A percentile compares a stretch with the other conserved stretches of the same genome.
Conservation (phyloP, 2,329 filamentous ascomycete genomes). For the Hansfordia pulvinata region DNA sequence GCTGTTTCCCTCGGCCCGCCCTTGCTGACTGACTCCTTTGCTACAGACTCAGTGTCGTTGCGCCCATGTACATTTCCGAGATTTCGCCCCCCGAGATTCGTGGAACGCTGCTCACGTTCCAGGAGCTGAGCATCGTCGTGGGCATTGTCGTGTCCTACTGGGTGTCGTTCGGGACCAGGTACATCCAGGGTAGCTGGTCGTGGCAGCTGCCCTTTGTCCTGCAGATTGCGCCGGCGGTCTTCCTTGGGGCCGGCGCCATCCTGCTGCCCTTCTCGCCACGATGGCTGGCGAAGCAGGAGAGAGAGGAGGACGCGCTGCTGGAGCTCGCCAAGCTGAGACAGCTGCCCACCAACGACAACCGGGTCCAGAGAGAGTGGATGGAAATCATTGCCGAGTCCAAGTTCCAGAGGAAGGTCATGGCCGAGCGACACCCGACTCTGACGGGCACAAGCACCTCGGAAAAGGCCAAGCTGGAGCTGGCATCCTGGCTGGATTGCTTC, state of each 20-base stretch:
- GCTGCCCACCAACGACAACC: slow-evolving; percentile 29
- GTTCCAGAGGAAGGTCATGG: slow-evolving; percentile 30
- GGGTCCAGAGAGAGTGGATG: slow-evolving; percentile 34
- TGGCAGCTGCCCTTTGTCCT: slow-evolving; percentile 16
- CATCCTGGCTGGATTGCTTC: slow-evolving; percentile 35
- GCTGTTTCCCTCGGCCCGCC: no score
- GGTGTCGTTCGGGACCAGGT: slow-evolving; percentile 16
- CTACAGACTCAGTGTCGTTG: slow-evolving; percentile 4
- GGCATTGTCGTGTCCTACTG: slow-evolving; percentile 15
- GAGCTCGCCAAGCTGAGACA: slow-evolving; percentile 33
- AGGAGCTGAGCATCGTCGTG: slow-evolving; percentile 13
- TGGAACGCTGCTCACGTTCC: slow-evolving; percentile 7
- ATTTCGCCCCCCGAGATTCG: slow-evolving; percentile 9
- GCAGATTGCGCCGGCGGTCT: slow-evolving; percentile 12
- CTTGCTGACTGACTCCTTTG: no score
- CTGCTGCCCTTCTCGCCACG: slow-evolving; percentile 40
- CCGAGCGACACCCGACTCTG: slow-evolving; percentile 18
- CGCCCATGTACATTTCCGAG: slow-evolving; percentile 11
- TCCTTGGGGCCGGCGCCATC: slow-evolving; percentile 15
- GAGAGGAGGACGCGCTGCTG: slow-evolving; percentile 31
- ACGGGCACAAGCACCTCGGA: slow-evolving; percentile 15
- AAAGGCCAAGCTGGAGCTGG: slow-evolving; percentile 30
- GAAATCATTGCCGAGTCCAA: slow-evolving; percentile 37
- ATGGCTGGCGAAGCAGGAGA: slow-evolving; percentile 31
- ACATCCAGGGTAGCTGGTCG: slow-evolving; percentile 18